Conservation (phyloP, 305 asterid genomes). For the Fraxinus dipetala region DNA sequence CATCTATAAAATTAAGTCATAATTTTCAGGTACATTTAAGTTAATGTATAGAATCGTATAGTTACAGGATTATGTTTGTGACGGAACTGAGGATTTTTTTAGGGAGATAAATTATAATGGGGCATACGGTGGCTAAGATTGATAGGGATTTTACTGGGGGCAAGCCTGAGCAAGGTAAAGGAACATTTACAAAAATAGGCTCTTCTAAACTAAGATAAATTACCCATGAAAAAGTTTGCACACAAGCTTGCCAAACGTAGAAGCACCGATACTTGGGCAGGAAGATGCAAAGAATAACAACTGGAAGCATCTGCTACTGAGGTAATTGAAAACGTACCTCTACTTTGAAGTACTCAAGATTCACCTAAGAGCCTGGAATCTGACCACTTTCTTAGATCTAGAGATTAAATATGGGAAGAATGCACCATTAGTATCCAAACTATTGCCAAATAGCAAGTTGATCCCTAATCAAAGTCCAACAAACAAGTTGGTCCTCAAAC, state of each 20-base stretch:
- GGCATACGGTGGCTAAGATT: not conserved
- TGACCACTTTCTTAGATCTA: not conserved
- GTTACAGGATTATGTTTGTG: not conserved
- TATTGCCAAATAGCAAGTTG: not conserved
- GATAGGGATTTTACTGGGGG: not conserved
- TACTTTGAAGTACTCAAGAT: not conserved
- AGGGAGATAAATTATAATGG: not conserved
- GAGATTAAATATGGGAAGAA: not conserved
- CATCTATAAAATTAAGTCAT: not conserved
- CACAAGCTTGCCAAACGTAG: not conserved
- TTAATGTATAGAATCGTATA: not conserved
- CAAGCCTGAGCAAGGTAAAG: not conserved
- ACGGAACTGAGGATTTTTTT: not conserved
- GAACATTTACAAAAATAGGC: not conserved
- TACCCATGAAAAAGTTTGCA: not conserved
- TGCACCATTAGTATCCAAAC: not conserved
- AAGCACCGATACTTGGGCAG: not conserved
- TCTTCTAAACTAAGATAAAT: not conserved
- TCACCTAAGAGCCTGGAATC: not conserved
- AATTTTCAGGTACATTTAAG: not conserved
- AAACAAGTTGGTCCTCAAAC: not conserved
- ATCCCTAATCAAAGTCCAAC: not conserved
- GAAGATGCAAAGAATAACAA: not conserved
- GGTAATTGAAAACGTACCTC: constrained; percentile 12
- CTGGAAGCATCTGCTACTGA: not conserved